Base-by-base conservation (phyloP, 345 rosid species). In the Eucalyptus cloeziana region DNA sequence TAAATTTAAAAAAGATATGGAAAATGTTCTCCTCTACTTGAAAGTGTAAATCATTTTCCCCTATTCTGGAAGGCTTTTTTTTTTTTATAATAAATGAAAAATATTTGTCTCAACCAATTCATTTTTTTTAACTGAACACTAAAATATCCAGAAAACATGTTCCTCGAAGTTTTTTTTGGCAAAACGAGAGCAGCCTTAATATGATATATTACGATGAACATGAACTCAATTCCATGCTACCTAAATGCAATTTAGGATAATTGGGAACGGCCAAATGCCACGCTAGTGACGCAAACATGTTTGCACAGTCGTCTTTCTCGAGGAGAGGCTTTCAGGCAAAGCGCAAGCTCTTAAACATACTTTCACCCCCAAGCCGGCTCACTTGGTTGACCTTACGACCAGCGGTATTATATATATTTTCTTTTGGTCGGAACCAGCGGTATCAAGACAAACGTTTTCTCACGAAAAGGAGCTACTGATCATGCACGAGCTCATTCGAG, bases 331-430 rank as follows among this genome's bases (percentile, higher is more conserved):
- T 5, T 69, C 44, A 10, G 25, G 13, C 44, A 40, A 69, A 69
- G 81, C 7, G 13, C 81, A 19, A 71, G 81, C 25, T 71, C 45
- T 9, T 69, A 19, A 71, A 71, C 25, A 2, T 71, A 71, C 25
- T 17, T 33, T 1, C 40, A 30, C 69, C 58, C 58, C 0, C 25
- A 21, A 0, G 58, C 58, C 3, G 69, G 69, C 69, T 27, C 69
- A 62, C 69, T 13, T 13, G 69, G 33, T 8, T 30, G 69, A 62
- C 69, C 31, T 62, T 62, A 2, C 15, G 37, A n/a, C 58, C 58
- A 52, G 58, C 58, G 25, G 58, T 52, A 52, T 52, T 3, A 52
- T 52, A 19, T 5, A 50, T 52, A 52, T 21, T 3, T 52, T 52
- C 58, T 8, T 52, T 52, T 52, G 58, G 58, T 52, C 25, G 58